Evolutionary conservation across 2,329 filamentous ascomycete species (phyloP), one percentile per base, ranked within the genome.

Genomic region (Diaporthe sp.): DNA sequence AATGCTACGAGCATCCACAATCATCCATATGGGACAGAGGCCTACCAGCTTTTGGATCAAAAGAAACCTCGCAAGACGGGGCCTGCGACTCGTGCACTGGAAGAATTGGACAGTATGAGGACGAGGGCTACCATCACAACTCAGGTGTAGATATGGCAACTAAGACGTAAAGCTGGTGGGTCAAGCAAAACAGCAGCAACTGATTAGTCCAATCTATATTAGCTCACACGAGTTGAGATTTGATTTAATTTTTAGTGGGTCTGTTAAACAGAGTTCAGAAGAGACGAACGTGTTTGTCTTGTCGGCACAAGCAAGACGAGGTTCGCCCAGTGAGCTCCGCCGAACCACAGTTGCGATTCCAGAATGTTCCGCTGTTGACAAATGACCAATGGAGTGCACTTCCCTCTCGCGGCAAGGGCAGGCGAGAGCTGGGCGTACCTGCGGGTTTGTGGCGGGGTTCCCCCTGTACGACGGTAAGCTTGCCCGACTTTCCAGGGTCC

Each of bases 291-390:
- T n/a, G n/a, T n/a, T 42, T 3, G 10, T 42, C 13, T 12, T 15
- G 2, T 17, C 12, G 7, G 15, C 40, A 42, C 19, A 45, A 19
- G 17, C 17, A 47, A 22, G 42, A 47, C 42, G 42, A 47, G 6
- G 19, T 22, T 57, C 30, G 17, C 22, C 50, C n/a, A 52, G 50
- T 15, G 25, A 13, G 50, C 50, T 13, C 12, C 22, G 25, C 25
- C 15, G 12, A 17, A 9, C 13, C 55, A 30, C 38, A n/a, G 28
- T 17, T n/a, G 55, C 35, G 67, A 67, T 75, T 75, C 73, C 42
- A 75, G 73, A 75, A 75, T 50, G 45, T 75, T 75, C 73, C 61
- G 42, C 25, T 19, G 64, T 71, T 75, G 69, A 75, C 73, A 75
- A 73, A 75, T 75, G 72, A 28, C 52, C 54, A 40, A 55, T 35